Evolutionary conservation across 352 stramenopile genomes (phyloP).

Genomic region (Phytopythium cucurbitacearum): DNA sequence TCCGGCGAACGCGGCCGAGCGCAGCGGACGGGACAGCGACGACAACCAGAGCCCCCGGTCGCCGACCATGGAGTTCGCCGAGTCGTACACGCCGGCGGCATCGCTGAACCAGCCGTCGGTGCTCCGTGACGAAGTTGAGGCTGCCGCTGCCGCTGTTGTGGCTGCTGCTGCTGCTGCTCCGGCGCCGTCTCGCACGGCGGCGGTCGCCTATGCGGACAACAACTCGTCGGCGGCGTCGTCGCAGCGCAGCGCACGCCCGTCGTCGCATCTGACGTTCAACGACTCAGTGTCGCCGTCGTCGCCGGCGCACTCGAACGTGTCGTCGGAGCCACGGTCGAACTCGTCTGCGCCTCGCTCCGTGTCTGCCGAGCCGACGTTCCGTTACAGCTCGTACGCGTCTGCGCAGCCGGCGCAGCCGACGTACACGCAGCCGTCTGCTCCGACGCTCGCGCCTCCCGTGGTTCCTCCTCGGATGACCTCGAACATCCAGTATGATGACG

Average conservation of each 20-base stretch:
- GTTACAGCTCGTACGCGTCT: constrained; percentile 13
- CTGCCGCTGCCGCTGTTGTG: not conserved
- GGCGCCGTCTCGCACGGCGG: constrained; percentile 7
- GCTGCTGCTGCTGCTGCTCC: constrained; percentile 7
- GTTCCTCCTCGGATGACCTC: constrained; percentile 20
- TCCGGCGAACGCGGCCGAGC: constrained; percentile 31
- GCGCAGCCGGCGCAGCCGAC: constrained; percentile 20
- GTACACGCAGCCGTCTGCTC: constrained; percentile 17
- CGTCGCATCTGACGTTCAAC: constrained; percentile 16
- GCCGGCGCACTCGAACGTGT: constrained; percentile 7
- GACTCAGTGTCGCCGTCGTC: constrained; percentile 15
- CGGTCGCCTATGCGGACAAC: not conserved
- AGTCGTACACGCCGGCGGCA: constrained; percentile 43
- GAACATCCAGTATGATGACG: constrained; percentile 29
- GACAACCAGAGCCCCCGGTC: constrained; percentile 21
- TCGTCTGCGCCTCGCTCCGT: constrained; percentile 9
- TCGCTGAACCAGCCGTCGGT: constrained; percentile 9
- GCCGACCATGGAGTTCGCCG: constrained; percentile 47
- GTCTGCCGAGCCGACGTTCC: constrained; percentile 10
- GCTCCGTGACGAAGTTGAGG: not conserved
- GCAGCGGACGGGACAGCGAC: constrained; percentile 12
- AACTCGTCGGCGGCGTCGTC: constrained; percentile 3
- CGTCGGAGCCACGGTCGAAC: constrained; percentile 13
- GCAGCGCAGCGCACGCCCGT: constrained; percentile 12
- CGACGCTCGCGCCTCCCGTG: constrained; percentile 34